These are phyloP conservation scores for Zopfia rhizophila DNA, from an alignment of 2,329 filamentous ascomycete species.

Conservation along the genomic window DNA sequence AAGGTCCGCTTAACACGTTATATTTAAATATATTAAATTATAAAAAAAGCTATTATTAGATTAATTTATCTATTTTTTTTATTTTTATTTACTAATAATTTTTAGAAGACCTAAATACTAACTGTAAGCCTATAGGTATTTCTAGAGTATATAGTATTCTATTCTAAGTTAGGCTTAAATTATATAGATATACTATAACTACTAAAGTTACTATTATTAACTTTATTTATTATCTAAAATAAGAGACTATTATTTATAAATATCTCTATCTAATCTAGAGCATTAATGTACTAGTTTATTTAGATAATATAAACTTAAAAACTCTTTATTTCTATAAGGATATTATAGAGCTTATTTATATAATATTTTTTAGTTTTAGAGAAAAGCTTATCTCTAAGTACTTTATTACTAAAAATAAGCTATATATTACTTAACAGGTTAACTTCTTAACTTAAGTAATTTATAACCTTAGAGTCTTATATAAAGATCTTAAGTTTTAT, in stretches of 20 bases:
- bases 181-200: slow-evolving; percentile 57
- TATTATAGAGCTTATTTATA: slow-evolving; percentile 13
- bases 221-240: slow-evolving; percentile 25
- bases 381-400: too few relatives aligned
- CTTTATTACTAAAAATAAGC: too few relatives aligned
- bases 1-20: slow-evolving; percentile 19
- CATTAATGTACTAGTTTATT: slow-evolving; percentile 27
- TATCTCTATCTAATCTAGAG: slow-evolving; percentile 30
- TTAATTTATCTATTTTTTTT: slow-evolving; percentile 41
- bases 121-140: slow-evolving; percentile 39
- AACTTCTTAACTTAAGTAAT: too few relatives aligned
- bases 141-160: slow-evolving; percentile 51
- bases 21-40: slow-evolving; percentile 54
- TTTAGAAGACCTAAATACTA: slow-evolving; percentile 16
- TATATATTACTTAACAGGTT: too few relatives aligned
- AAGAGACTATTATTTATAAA: slow-evolving; percentile 32
- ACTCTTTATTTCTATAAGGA: slow-evolving; percentile 12
- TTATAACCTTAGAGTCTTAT: slow-evolving; percentile 17
- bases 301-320: slow-evolving; percentile 16
- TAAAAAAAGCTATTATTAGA: slow-evolving; percentile 35
- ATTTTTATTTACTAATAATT: slow-evolving; percentile 42
- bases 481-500: slow-evolving; percentile 18
- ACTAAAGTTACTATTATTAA: slow-evolving; percentile 52
- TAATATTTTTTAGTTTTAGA: slow-evolving; percentile 20
- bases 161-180: slow-evolving; percentile 55